phyloP scores from a whole-genome alignment of 441 rosid genomes.

The Euphorbia corollata region DNA sequence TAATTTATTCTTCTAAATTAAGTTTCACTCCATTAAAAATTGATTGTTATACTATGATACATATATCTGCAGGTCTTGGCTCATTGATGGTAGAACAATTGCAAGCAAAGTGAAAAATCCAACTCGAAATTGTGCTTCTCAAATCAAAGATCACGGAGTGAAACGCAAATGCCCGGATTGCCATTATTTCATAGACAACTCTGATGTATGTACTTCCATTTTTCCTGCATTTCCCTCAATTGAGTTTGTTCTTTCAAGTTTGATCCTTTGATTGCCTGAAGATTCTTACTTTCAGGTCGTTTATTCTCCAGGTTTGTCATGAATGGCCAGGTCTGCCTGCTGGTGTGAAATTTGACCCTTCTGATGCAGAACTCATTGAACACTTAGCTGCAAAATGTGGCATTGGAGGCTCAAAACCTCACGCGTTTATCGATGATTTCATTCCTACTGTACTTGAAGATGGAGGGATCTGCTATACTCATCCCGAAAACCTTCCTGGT shows the following conservation, averaged over 20 bases:
- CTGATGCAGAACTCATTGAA: slow-evolving; percentile 63
- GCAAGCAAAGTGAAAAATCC: slow-evolving; percentile 71
- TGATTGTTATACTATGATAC: neutral
- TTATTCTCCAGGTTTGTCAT: slow-evolving; percentile 36
- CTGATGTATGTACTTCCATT: slow-evolving; percentile 40
- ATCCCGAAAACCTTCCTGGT: slow-evolving; percentile 94
- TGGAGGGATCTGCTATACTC: slow-evolving; percentile 82
- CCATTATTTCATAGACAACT: slow-evolving; percentile 52
- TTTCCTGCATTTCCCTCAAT: neutral
- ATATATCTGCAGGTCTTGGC: slow-evolving; percentile 58
- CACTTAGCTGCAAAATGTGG: slow-evolving; percentile 80
- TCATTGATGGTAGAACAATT: slow-evolving; percentile 58
- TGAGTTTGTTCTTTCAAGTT: neutral
- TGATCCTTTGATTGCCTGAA: neutral
- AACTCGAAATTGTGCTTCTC: slow-evolving; percentile 35
- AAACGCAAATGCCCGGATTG: slow-evolving; percentile 73
- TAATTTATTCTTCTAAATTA: neutral
- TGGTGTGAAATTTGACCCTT: slow-evolving; percentile 94
- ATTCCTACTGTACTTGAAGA: slow-evolving; percentile 56
- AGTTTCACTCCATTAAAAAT: neutral
- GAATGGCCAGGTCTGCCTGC: slow-evolving; percentile 89
- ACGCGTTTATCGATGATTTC: slow-evolving; percentile 63
- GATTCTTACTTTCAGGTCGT: neutral
- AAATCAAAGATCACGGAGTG: slow-evolving; percentile 57
- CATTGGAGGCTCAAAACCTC: slow-evolving; percentile 40